Percentiles rank a stretch among this genome's conserved stretches.
Conservation (phyloP, 2,329 filamentous ascomycete genomes). For the Chalaropsis ovoidea region DNA sequence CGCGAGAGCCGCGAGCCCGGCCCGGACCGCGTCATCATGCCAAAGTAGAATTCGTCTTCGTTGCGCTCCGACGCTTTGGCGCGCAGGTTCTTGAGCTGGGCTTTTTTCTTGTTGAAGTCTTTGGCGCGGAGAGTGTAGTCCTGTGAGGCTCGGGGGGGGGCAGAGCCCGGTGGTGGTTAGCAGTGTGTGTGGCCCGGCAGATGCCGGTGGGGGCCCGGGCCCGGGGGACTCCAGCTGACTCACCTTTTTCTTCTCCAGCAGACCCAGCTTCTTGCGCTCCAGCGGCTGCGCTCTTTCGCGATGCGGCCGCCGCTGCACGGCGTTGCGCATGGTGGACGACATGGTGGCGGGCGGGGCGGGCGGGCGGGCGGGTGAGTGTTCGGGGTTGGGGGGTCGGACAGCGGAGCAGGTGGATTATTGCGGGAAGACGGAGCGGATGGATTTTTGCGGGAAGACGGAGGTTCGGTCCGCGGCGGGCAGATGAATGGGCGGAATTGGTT, state of each 20-base stretch:
- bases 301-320: conserved; percentile 72
- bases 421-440: too few species aligned
- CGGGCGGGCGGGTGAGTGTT: neutral
- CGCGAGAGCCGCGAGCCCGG: conserved; percentile 41
- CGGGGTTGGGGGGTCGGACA: neutral
- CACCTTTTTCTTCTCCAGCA: conserved; percentile 92
- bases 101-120: conserved; percentile 58
- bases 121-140: conserved; percentile 56
- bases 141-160: conserved; percentile 30
- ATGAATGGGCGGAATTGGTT: neutral
- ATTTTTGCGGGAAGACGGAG: too few species aligned
- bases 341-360: conserved; percentile 30
- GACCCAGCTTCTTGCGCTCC: conserved; percentile 74
- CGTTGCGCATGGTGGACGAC: conserved; percentile 50
- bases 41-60: conserved; percentile 64
- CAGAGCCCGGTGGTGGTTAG: neutral
- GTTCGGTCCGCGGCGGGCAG: too few species aligned
- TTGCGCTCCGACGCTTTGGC: conserved; percentile 56
- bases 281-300: conserved; percentile 79
- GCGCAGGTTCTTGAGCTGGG: conserved; percentile 47
- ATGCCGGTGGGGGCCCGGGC: too few species aligned
- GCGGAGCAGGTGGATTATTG: too few species aligned
- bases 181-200: neutral
- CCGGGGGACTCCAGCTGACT: too few species aligned
- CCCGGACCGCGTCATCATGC: conserved; percentile 54